phyloP scores from a whole-genome alignment of 441 rosid species.

The Isatis lusitanica region DNA sequence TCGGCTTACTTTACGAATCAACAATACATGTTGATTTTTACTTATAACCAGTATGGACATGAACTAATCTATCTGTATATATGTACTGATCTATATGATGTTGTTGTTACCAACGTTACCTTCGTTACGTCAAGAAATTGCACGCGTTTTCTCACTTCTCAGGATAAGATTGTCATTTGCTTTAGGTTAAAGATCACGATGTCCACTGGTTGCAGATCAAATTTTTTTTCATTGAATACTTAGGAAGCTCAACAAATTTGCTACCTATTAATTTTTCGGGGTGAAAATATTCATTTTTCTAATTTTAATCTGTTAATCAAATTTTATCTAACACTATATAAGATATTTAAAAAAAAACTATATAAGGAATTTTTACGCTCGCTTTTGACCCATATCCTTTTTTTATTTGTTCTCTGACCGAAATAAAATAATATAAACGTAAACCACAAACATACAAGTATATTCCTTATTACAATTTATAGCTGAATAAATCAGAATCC shows the following conservation, averaged over 20 bases:
- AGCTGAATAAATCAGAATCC: conserved; percentile 8
- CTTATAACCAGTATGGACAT: background rate
- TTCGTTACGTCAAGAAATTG: conserved; percentile 3
- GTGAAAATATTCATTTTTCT: background rate
- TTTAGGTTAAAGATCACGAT: background rate
- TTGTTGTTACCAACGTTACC: conserved; percentile 22
- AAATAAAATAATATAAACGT: background rate
- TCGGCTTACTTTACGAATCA: background rate
- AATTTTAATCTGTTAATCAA: background rate
- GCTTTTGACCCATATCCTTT: background rate
- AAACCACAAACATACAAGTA: background rate
- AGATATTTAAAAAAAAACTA: no score
- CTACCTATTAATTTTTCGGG: background rate
- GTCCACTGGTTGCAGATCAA: background rate
- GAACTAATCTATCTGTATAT: background rate
- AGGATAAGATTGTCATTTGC: conserved; percentile 10
- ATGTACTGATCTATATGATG: conserved; percentile 10
- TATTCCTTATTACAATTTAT: conserved; percentile 5
- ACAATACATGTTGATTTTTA: background rate
- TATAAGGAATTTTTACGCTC: background rate
- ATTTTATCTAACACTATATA: background rate
- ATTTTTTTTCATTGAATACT: background rate
- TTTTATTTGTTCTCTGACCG: background rate
- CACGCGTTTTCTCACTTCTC: conserved; percentile 3
- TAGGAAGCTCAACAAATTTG: background rate